Evolutionary conservation across 2,329 filamentous ascomycete genomes (phyloP), one percentile per base, ranked within the genome.

Genomic region (Hortaea sp.): DNA sequence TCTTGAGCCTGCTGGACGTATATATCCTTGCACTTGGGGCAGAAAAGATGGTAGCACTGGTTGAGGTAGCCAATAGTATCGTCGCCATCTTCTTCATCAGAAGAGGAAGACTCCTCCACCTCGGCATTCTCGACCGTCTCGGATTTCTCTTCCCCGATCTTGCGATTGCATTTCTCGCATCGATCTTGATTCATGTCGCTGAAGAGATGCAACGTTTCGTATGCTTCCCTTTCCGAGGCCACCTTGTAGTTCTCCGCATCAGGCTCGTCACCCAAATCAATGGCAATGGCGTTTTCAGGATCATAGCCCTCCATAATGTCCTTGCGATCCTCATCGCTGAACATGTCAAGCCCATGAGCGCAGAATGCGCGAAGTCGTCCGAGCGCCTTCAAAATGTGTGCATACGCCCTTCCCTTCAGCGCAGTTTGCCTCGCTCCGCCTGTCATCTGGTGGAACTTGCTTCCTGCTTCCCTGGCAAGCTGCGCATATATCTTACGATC

Each of bases 321-420:
- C 54, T 84, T 81, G 40, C 94, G 70, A 57, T 97, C 90, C 13
- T 90, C 84, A 32, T 89, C 81, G 47, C 82, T 86, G 2, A 98
- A 75, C 6, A 98, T 76, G 49, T 97, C 90, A 53, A 84, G 85
- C n/a, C 92, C 92, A 62, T 95, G 90, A 1, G 89, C 92, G 61
- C 89, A 95, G 43, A 97, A 84, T 37, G 94, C 75, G 7, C 92
- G 85, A 12, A 98, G 77, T 29, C 90, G 84, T 54, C 94, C 76
- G 59, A 98, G 95, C 4, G 88, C 86, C 53, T 92, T 89, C 50
- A 98, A 69, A 41, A 98, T 92, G 57, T 95, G 87, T 41, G 92
- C 89, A 60, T 95, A 95, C n/a, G 85, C 84, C 55, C 84, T 87
- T 38, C 89, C 90, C 27, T 53, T 55, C 3, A 64, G 44, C 13